A percentile compares a stretch with the other conserved stretches of the same genome.
Evolutionary conservation across 352 stramenopile genomes (phyloP).

Genomic region (Globisporangium cystogenes): DNA sequence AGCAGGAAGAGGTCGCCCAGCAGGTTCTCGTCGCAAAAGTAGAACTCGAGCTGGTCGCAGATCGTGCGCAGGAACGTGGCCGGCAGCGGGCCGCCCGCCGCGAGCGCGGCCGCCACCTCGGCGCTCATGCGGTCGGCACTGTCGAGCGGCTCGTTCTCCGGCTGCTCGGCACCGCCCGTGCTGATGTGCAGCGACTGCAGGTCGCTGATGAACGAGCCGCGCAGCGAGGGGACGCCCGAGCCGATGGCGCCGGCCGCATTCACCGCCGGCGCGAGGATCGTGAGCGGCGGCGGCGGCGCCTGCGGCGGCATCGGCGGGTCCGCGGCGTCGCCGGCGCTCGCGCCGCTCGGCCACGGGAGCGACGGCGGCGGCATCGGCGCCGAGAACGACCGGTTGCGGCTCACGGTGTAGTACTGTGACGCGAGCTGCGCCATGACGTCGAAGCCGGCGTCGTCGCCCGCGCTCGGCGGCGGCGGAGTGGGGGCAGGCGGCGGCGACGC

Average conservation of each 20-base stretch:
- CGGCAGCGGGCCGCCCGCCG: constrained; percentile 35
- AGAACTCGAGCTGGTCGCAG: constrained; percentile 86
- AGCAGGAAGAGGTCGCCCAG: constrained; percentile 80
- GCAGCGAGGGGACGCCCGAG: constrained; percentile 35
- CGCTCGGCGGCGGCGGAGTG: background rate
- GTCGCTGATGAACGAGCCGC: constrained; percentile 24
- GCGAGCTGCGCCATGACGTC: constrained; percentile 82
- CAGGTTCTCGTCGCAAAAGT: constrained; percentile 87
- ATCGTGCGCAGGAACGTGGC: constrained; percentile 83
- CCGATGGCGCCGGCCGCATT: constrained; percentile 50
- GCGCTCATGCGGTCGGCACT: constrained; percentile 18
- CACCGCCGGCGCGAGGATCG: constrained; percentile 32
- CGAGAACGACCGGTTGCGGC: constrained; percentile 66
- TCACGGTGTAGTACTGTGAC: constrained; percentile 74
- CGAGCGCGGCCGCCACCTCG: constrained; percentile 10
- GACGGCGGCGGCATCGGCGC: constrained; percentile 61
- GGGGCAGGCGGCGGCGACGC: constrained; percentile 2
- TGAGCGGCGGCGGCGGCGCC: constrained; percentile 34
- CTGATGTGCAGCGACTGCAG: constrained; percentile 50
- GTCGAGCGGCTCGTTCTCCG: constrained; percentile 38
- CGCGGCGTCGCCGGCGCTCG: constrained; percentile 12
- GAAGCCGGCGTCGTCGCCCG: constrained; percentile 26
- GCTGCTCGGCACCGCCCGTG: constrained; percentile 19
- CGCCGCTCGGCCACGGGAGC: constrained; percentile 35
- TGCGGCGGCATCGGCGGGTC: constrained; percentile 21